These are phyloP conservation scores for Lumnitzera racemosa DNA, from an alignment of 345 rosid species.

Conservation along the genomic window DNA sequence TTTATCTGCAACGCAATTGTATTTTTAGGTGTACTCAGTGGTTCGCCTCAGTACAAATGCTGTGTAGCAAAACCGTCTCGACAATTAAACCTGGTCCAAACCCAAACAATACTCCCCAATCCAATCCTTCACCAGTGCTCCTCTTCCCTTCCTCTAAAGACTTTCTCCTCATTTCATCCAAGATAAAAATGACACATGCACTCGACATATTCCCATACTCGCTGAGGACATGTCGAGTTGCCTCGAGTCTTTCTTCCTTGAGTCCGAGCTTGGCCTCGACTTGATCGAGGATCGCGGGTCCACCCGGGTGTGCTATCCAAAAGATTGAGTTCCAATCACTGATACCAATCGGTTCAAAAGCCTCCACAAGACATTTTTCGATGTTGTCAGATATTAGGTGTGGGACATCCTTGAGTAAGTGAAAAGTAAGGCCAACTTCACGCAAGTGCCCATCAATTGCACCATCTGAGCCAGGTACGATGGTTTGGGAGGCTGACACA, in stretches of 20 bases:
- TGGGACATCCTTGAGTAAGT: constrained; percentile 58
- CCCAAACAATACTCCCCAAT: constrained; percentile 82
- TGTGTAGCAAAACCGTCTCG: constrained; percentile 70
- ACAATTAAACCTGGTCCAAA: constrained; percentile 83
- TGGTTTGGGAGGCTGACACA: constrained; percentile 61
- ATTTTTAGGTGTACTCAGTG: too few relatives aligned
- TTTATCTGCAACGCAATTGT: too few relatives aligned
- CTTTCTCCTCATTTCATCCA: constrained; percentile 75
- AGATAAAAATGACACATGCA: constrained; percentile 65
- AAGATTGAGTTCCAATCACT: constrained; percentile 75
- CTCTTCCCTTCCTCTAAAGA: constrained; percentile 38
- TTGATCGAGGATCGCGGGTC: constrained; percentile 59
- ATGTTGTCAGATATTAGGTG: constrained; percentile 54
- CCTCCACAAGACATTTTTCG: constrained; percentile 55
- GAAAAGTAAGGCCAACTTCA: constrained; percentile 66
- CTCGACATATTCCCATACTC: constrained; percentile 84
- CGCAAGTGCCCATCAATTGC: constrained; percentile 66
- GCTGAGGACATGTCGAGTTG: constrained; percentile 52
- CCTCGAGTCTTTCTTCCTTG: constrained; percentile 40
- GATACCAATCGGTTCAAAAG: constrained; percentile 64
- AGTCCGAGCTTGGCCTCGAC: constrained; percentile 52
- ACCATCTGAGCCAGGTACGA: constrained; percentile 65
- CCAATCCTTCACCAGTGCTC: constrained; percentile 73
- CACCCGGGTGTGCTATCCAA: constrained; percentile 82
- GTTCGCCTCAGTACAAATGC: constrained; percentile 26